Percentiles rank a stretch among this genome's conserved stretches.
These are phyloP conservation scores for Sclerotinia glacialis DNA, from an alignment of 2,329 filamentous ascomycete genomes.

Conservation along the genomic window DNA sequence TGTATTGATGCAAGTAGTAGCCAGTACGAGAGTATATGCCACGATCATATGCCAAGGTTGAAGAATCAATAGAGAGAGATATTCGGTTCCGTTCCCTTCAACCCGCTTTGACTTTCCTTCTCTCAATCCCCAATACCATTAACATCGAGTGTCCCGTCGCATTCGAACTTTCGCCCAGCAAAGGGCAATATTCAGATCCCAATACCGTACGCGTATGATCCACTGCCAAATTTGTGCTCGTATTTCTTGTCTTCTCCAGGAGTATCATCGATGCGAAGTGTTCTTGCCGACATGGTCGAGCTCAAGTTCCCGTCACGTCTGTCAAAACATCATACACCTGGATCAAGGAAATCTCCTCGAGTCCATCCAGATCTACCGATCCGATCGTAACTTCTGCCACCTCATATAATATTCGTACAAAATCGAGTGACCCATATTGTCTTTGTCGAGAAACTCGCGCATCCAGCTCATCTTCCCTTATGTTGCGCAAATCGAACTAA, in stretches of 20 bases:
- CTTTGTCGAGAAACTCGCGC: background rate
- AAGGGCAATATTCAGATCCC: background rate
- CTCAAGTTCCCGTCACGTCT: background rate
- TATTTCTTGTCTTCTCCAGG: background rate
- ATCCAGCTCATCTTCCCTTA: background rate
- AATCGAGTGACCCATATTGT: background rate
- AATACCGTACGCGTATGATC: background rate
- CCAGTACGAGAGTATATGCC: too few species aligned
- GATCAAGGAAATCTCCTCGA: background rate
- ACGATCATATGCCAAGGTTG: background rate
- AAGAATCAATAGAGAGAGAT: background rate
- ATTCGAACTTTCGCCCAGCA: background rate
- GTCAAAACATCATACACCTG: accelerated
- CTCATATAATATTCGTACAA: background rate
- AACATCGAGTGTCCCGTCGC: background rate
- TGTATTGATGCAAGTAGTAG: too few species aligned
- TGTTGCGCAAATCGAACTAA: background rate
- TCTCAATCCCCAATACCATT: too few species aligned
- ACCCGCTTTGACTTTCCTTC: background rate
- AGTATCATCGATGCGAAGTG: too few species aligned
- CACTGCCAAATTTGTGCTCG: background rate
- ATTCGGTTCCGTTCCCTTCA: accelerated
- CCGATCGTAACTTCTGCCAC: background rate
- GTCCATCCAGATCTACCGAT: accelerated
- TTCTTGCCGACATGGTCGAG: background rate